Base-by-base conservation (phyloP, 2,329 filamentous ascomycete genomes). In the Dothideomycetes sp. region DNA sequence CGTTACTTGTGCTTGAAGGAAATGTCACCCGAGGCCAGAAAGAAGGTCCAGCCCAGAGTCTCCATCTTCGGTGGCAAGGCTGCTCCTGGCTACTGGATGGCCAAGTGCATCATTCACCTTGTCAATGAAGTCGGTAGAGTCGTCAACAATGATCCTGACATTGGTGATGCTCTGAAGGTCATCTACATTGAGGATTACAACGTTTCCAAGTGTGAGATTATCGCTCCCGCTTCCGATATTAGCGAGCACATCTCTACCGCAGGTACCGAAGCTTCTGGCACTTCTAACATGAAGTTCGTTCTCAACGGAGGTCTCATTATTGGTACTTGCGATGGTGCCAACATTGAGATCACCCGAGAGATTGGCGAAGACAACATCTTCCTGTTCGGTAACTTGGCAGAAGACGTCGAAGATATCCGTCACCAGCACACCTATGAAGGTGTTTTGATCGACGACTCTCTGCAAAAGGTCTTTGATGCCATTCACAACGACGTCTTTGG, bases 211-310 rank as follows among this genome's bases (percentile, higher is more conserved):
- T 91, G 91, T 3, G 91, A 98, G 67, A 88, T 96, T 56, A 95
- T 98, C 55, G 77, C 78, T 49, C 91, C 91, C 10, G 91, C 91
- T 10, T 94, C 86, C 15, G 91, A 98, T 55, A 81, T 98, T 55
- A 94, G 87, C 64, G 91, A 98, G 69, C 91, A 98, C 62, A 98
- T 98, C 57, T 96, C 91, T 2, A 98, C 91, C 17, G 91, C 91
- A 25, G 91, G 91, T 35, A 98, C 91, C 1, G 91, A 98, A 53
- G 78, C 76, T 18, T 77, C 71, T 49, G 89, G 89, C 48, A 94
- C 87, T 10, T 94, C 85, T 57, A 98, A 98, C 76, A 98, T 98
- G 91, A 98, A 98, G 65, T 98, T 98, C 62, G 91, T 95, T 11
- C 73, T 98, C 56, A 98, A 96, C 55, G 91, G 91, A 49, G 91